Evolutionary conservation across 805 yeast species (phyloP), one percentile per base, ranked within the genome.

Genomic region (Komagataella pseudopastoris): DNA sequence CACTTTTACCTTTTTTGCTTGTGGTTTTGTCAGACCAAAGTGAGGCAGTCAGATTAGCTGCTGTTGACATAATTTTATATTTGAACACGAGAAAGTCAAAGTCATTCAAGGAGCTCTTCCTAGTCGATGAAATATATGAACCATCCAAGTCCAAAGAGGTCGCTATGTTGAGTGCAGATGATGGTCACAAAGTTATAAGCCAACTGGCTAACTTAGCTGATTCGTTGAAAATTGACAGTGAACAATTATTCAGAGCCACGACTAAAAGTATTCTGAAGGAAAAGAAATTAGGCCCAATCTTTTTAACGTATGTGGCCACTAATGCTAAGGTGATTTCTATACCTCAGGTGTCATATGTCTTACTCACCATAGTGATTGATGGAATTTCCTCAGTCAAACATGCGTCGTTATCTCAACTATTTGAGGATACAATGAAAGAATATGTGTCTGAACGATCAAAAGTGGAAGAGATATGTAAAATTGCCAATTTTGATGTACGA

Each of bases 261-360:
- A 30, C 39, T 14, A 30, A 30, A 50, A 54, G 56, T 8, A 49
- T 69, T 24, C 59, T 76, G 3, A 69, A 71, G 23, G 81, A 82
- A 60, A 77, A 75, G 58, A 80, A 76, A 53, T 61, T 76, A 46
- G 83, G 83, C 14, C 75, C 77, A 52, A 67, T 83, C 5, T 71
- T 76, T 47, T 63, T 82, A 51, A 76, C 89, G 0, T 85, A 82
- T 56, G 71, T 88, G 59, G 78, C 84, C 17, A 80, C 83, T 52
- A 93, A 88, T 63, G 85, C 87, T 59, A 62, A 70, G 44, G 57
- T 68, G 6, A 67, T 74, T 22, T 65, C 77, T 6, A 56, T 81
- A 22, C 83, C 85, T 20, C 72, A 66, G 18, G 70, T 87, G 20
- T 85, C 88, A 60, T 64, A 70, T 46, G 67, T 70, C 24, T 67